Base-by-base conservation (phyloP, 2,329 filamentous ascomycete genomes). In the Malbranchea zuffiana region DNA sequence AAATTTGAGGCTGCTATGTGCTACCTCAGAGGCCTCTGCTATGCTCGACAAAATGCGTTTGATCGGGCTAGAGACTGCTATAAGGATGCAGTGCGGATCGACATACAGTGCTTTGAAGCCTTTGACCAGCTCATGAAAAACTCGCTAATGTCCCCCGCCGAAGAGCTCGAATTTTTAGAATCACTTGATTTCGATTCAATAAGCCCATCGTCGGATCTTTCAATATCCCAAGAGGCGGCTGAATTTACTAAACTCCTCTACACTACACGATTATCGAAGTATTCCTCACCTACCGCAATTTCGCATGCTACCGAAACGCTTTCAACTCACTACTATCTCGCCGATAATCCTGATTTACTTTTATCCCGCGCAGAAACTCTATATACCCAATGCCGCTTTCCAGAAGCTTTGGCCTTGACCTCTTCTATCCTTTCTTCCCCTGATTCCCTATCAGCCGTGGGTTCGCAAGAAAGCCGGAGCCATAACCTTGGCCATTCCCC, bases 81-180 rank as follows among this genome's bases (percentile, higher is more conserved):
- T 70, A 96, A 95, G 65, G 85, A 93, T 51, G 90, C 90, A 2
- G 86, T 96, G 30, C 78, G 83, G 44, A 95, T 98, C 53, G 90
- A 98, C 55, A 87, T 96, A 3, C 87, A 94, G 59, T 98, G 90
- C 62, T 96, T 94, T 55, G 90, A 98, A 61, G 90, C 90, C 0
- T 96, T 98, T 54, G 87, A 95, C 51, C 87, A 96, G 65, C 73
- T 98, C 38, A 95, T 96, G 78, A 85, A 86, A 63, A 98, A 98
- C 63, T 83, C 83, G 13, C 71, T 98, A 44, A 82, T 98, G 75
- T 75, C 75, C 15, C 86, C 87, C 0, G 78, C 83, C 23, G 87
- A 95, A 59, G 87, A 95, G 56, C 84, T 88, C 73, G 74, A 79
- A 33, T 94, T 95, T 44, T 71, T 95, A 28, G 80, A 90, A 47